These are phyloP conservation scores for Pseudocercospora crystallina DNA, from an alignment of 2,329 filamentous ascomycete species.

Conservation along the genomic window DNA sequence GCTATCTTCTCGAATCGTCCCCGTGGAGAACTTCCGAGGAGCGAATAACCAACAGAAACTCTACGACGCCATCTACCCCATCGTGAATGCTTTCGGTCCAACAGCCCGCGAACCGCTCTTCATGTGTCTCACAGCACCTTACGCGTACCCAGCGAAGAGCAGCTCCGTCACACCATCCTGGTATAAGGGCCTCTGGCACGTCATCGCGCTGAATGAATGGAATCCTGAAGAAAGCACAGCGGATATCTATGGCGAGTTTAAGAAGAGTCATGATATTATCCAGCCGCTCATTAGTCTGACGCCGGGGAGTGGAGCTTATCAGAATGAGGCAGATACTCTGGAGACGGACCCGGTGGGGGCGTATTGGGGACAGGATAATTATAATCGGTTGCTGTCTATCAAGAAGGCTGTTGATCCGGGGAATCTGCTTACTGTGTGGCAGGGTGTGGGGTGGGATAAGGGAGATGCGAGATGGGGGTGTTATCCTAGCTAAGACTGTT, in stretches of 20 bases:
- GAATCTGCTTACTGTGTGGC: slow-evolving; percentile 25
- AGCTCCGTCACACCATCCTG: slow-evolving; percentile 23
- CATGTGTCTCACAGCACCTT: slow-evolving; percentile 20
- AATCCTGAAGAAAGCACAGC: background rate
- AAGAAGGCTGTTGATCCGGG: slow-evolving; percentile 25
- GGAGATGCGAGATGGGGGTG: slow-evolving; percentile 23
- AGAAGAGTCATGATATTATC: slow-evolving; percentile 3
- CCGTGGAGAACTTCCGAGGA: slow-evolving; percentile 11
- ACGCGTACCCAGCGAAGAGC: slow-evolving; percentile 17
- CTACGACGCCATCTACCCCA: slow-evolving; percentile 6
- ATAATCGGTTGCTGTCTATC: slow-evolving; percentile 20
- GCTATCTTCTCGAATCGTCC: slow-evolving; percentile 18
- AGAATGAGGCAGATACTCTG: slow-evolving; percentile 27
- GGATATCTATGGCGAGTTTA: slow-evolving; percentile 1
- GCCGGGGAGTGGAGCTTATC: slow-evolving; percentile 24
- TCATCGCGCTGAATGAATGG: slow-evolving; percentile 10
- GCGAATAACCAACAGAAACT: slow-evolving; percentile 9
- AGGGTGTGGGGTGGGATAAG: slow-evolving; percentile 23
- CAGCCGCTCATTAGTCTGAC: slow-evolving; percentile 5
- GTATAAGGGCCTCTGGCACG: slow-evolving; percentile 10
- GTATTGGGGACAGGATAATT: slow-evolving; percentile 26
- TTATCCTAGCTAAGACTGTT: slow-evolving; percentile 12
- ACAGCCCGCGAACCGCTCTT: slow-evolving; percentile 1
- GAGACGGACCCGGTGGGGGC: slow-evolving; percentile 17
- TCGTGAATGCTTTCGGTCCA: slow-evolving; percentile 4